Base-by-base conservation (phyloP, 2,329 filamentous ascomycete genomes). In the Trichoderma simmonsii region DNA sequence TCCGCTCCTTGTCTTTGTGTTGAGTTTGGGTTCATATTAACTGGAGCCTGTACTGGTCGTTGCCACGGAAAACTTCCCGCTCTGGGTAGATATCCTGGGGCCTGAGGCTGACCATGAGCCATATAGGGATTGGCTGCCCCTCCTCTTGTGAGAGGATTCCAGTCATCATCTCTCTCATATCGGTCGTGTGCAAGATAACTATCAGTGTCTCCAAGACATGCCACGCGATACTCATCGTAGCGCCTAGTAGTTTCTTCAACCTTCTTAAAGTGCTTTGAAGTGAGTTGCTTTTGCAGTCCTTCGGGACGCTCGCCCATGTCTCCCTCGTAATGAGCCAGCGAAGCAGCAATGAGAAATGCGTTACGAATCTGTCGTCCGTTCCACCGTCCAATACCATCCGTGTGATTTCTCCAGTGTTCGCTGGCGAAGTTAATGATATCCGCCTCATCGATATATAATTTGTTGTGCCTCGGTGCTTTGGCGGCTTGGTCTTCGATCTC, bases 291-390 rank as follows among this genome's bases (percentile, higher is more conserved):
- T 21, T 62, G 67, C 11, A 70, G 18, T 1, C 66, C 66, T 30
- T 70, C 57, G 12, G 67, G 67, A 5, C 57, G 59, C 18, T 54
- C 28, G 3, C 28, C 30, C 39, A 70, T 62, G 11, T 62, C 67
- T 7, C 57, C 67, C 39, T 73, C 57, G 9, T 72, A 72, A 24
- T 69, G 71, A 2, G 65, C 71, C 14, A 72, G 8, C 3, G 71
- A 70, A 2, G 57, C 57, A 1, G 65, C 71, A 34, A 72, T 74
- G 30, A 73, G 71, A 21, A 72, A 75, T 2, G 73, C 73, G 21
- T 75, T 75, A 11, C 71, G 72, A 24, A 75, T 74, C 57, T 75
- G 74, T 21, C 74, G 70, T 14, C 74, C 73, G 26, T 75, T 75
- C 74, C 68, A 74, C 3, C 72, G 62, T 3, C 62, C 70, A 39